A percentile compares a stretch with the other conserved stretches of the same genome.
Conservation (phyloP, 352 stramenopile genomes). For the Pythium diclinum region DNA sequence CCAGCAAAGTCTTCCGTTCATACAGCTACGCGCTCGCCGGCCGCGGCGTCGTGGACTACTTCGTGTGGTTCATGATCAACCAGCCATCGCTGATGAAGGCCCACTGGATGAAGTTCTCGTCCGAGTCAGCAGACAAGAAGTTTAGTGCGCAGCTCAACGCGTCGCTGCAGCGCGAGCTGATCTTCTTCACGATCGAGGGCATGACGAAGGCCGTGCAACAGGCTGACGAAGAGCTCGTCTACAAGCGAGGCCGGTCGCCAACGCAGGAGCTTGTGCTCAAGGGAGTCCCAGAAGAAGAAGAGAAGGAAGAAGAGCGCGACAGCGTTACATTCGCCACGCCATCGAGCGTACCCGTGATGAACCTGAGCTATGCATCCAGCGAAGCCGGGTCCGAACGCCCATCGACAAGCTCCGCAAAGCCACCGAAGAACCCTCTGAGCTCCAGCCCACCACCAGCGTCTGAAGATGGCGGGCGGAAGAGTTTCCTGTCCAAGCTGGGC, state of each 20-base stretch:
- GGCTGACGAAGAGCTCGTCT: conserved; percentile 60
- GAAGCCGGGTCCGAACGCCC: neutral
- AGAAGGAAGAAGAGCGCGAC: conserved; percentile 17
- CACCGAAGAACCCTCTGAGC: neutral
- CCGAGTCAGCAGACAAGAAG: conserved; percentile 78
- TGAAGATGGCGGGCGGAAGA: neutral
- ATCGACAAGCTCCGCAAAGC: neutral
- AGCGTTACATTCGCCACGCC: conserved; percentile 12
- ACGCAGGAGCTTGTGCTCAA: conserved; percentile 42
- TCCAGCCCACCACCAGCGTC: neutral
- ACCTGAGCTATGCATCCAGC: conserved; percentile 6
- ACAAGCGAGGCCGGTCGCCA: conserved; percentile 40
- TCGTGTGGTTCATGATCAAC: conserved; percentile 89
- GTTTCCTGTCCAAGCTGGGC: conserved; percentile 25
- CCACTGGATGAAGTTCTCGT: conserved; percentile 73
- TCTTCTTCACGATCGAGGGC: conserved; percentile 89
- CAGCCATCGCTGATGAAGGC: conserved; percentile 43
- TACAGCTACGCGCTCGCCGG: conserved; percentile 70
- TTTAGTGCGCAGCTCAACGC: conserved; percentile 87
- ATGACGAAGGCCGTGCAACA: conserved; percentile 78
- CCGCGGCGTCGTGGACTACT: conserved; percentile 69
- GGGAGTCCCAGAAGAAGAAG: conserved; percentile 17
- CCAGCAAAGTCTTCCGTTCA: conserved; percentile 56
- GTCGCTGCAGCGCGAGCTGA: conserved; percentile 81
- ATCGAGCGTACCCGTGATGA: conserved; percentile 17